Percentiles rank a stretch among this genome's conserved stretches.
Evolutionary conservation across 441 rosid genomes (phyloP).

Genomic region (Adansonia grandidieri): DNA sequence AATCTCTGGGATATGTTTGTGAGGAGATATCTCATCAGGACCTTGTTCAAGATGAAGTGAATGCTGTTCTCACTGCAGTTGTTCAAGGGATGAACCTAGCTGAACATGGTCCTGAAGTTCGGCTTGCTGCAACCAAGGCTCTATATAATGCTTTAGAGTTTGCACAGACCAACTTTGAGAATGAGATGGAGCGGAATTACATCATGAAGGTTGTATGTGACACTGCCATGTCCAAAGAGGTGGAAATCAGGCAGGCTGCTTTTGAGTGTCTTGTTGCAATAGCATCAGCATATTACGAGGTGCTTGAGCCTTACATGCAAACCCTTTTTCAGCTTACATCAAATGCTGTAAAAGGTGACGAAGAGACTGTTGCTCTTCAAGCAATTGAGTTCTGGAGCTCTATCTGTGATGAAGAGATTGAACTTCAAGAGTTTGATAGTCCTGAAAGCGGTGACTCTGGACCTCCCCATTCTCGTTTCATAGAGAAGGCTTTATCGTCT

Average conservation of each 20-base stretch:
- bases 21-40: constrained; percentile 85
- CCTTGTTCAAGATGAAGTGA: constrained; percentile 84
- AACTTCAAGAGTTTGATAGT: constrained; percentile 72
- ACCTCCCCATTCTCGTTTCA: constrained; percentile 61
- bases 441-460: constrained; percentile 67
- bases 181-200: constrained; percentile 88
- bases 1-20: constrained; percentile 91
- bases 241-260: constrained; percentile 84
- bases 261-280: constrained; percentile 94
- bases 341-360: constrained; percentile 85
- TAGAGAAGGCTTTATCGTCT: constrained; percentile 75
- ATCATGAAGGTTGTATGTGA: constrained; percentile 94
- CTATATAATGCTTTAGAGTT: constrained; percentile 81
- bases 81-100: constrained; percentile 92
- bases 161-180: constrained; percentile 89
- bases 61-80: constrained; percentile 84
- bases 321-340: constrained; percentile 84
- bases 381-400: constrained; percentile 97
- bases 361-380: constrained; percentile 90
- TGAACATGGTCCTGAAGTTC: constrained; percentile 68
- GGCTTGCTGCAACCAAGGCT: constrained; percentile 87
- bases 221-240: constrained; percentile 81
- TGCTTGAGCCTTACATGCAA: constrained; percentile 83
- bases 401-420: constrained; percentile 95
- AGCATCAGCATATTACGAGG: constrained; percentile 82